Percentiles rank a stretch among this genome's conserved stretches.
Conservation (phyloP, 306 rosid species). For the Cucurbita pepo region DNA sequence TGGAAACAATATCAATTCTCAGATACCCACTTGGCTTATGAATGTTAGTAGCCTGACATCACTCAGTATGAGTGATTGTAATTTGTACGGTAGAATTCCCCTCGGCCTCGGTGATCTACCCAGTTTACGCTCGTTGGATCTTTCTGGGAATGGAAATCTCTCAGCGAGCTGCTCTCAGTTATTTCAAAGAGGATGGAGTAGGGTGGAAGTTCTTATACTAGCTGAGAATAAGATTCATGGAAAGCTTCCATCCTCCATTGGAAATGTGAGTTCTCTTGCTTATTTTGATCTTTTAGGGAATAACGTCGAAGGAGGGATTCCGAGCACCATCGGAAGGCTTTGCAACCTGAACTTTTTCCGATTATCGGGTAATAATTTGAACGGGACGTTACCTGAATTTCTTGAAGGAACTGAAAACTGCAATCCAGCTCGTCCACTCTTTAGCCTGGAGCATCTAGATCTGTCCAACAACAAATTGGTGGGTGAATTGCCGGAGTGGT, state of each 20-base stretch:
- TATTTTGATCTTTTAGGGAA: conserved; percentile 1
- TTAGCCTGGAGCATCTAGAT: not conserved
- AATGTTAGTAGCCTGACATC: conserved; percentile 18
- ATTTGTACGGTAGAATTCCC: conserved; percentile 30
- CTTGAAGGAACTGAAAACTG: conserved; percentile 15
- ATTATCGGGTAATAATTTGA: conserved; percentile 13
- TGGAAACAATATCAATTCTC: conserved; percentile 10
- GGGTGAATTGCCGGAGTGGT: conserved; percentile 28
- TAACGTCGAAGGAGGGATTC: conserved; percentile 18
- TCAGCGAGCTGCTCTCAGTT: conserved; percentile 24
- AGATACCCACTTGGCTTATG: conserved; percentile 27
- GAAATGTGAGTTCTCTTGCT: conserved; percentile 28
- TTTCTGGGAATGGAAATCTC: conserved; percentile 5
- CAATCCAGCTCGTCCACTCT: conserved; percentile 7
- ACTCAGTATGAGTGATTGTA: not conserved
- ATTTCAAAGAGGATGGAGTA: conserved; percentile 20
- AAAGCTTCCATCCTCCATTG: conserved; percentile 18
- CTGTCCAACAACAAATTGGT: conserved; percentile 9
- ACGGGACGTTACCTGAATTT: conserved; percentile 18
- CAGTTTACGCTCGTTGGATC: conserved; percentile 8
- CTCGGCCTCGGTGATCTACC: conserved; percentile 21
- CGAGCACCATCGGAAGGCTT: conserved; percentile 19
- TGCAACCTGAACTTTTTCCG: conserved; percentile 1
- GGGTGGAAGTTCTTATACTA: conserved; percentile 8
- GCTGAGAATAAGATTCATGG: conserved; percentile 14